Conservation (phyloP, 257 asterid genomes). For the Capsicum rhomboideum region DNA sequence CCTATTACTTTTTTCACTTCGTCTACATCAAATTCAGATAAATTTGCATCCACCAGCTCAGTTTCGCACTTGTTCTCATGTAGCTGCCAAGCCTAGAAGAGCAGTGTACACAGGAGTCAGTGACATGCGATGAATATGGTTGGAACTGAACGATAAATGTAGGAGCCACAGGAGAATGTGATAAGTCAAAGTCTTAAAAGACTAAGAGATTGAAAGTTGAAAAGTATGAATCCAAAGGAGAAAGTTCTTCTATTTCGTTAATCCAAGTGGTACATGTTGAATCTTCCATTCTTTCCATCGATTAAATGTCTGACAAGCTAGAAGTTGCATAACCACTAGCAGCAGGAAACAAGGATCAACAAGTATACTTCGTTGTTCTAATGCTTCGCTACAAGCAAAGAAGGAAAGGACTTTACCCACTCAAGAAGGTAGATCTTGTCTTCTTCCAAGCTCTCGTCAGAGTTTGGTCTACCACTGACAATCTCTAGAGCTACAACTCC, state of each 20-base stretch:
- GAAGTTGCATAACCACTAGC: neutral
- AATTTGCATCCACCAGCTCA: conserved; percentile 37
- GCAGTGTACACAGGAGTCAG: neutral
- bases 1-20: conserved; percentile 43
- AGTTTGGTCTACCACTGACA: conserved; percentile 56
- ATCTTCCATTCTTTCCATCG: neutral
- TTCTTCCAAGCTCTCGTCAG: conserved; percentile 42
- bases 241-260: neutral
- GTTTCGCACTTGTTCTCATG: conserved; percentile 29
- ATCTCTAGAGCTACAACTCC: conserved; percentile 70
- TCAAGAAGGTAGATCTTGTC: conserved; percentile 62
- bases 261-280: neutral
- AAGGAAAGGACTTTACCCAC: conserved; percentile 38
- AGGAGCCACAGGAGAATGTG: neutral
- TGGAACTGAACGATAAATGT: neutral
- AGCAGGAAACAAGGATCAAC: neutral
- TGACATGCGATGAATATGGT: neutral
- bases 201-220: neutral
- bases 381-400: neutral
- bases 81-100: conserved; percentile 24
- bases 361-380: neutral
- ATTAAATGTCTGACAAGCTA: neutral
- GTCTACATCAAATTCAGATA: conserved; percentile 21
- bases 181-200: neutral
- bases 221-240: neutral